Conservation (phyloP, 2,329 filamentous ascomycete genomes). For the Coniochaeta ligniaria region DNA sequence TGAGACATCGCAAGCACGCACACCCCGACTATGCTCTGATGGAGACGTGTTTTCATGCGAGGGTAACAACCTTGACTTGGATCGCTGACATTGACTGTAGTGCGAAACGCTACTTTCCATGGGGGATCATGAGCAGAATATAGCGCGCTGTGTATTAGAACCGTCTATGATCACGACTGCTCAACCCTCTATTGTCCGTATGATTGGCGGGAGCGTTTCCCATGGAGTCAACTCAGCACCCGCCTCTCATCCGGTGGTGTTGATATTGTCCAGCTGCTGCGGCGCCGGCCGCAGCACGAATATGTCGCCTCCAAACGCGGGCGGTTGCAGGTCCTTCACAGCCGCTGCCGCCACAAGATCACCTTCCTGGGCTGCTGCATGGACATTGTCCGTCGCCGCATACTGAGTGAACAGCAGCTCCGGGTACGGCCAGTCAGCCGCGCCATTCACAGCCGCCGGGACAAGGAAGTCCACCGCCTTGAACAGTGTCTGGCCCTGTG, state of each 20-base stretch:
- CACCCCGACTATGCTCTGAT: too few relatives aligned
- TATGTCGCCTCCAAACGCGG: not conserved
- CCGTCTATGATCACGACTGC: too few relatives aligned
- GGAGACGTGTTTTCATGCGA: too few relatives aligned
- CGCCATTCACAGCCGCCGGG: not conserved
- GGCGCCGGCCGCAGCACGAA: not conserved
- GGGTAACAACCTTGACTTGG: too few relatives aligned
- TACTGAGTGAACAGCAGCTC: not conserved
- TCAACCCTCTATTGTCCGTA: too few relatives aligned
- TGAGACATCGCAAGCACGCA: too few relatives aligned
- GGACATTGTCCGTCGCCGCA: not conserved
- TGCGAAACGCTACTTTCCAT: not conserved
- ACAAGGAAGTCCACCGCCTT: not conserved
- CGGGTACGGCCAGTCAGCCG: not conserved
- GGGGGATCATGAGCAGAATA: not conserved
- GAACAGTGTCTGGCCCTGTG: not conserved
- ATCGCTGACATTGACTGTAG: too few relatives aligned
- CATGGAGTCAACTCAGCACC: not conserved
- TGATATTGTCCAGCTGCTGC: not conserved
- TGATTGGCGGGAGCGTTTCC: too few relatives aligned
- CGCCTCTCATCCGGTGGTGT: not conserved
- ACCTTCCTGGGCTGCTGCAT: not conserved
- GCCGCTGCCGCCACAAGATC: not conserved
- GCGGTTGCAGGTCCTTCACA: not conserved
- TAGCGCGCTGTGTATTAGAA: too few relatives aligned